Evolutionary conservation across 2,329 filamentous ascomycete species (phyloP), one percentile per base, ranked within the genome.

Genomic region (Cladosporium velox): DNA sequence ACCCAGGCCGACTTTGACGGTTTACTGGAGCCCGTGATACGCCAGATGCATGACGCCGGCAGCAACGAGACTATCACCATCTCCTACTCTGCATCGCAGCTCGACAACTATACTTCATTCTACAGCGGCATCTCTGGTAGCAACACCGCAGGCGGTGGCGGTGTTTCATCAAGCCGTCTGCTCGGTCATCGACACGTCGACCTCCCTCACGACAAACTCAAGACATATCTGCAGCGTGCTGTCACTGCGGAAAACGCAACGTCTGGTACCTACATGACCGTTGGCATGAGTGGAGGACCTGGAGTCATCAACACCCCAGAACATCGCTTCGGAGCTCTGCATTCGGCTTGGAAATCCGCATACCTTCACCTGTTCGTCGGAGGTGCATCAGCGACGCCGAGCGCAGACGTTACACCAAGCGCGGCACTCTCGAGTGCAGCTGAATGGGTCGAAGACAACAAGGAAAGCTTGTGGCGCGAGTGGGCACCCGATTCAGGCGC

Each of bases 401-500:
- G 66, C 14, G 58, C 55, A 11, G 30, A n/a, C 1, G 47, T 58
- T 3, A 64, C 38, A 32, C 72, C 71, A 0, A 65, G 66, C n/a
- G 41, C 54, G n/a, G 66, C 64, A 11, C 60, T 73, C 4, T 24
- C 66, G 2, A 32, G 49, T 21, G 66, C 65, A 10, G 67, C 67
- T 3, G 59, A 66, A 1, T 74, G 70, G 69, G 57, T 70, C 1
- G 68, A 72, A 8, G 60, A 70, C 18, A 47, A 59, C 2, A 70
- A 70, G 15, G 72, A 75, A 58, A 59, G 26, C 21, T 55, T 70
- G 51, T 76, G 70, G 70, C 76, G 76, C 51, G 67, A 79, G 11
- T 71, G 85, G 28, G 77, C 79, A 4, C 74, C 80, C 74, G n/a
- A 79, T 75, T 47, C 78, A 75, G 41, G 79, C 24, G 76, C 79